Base-by-base conservation (phyloP, 2,329 filamentous ascomycete species). In the Plectosphaerella cucumerina region DNA sequence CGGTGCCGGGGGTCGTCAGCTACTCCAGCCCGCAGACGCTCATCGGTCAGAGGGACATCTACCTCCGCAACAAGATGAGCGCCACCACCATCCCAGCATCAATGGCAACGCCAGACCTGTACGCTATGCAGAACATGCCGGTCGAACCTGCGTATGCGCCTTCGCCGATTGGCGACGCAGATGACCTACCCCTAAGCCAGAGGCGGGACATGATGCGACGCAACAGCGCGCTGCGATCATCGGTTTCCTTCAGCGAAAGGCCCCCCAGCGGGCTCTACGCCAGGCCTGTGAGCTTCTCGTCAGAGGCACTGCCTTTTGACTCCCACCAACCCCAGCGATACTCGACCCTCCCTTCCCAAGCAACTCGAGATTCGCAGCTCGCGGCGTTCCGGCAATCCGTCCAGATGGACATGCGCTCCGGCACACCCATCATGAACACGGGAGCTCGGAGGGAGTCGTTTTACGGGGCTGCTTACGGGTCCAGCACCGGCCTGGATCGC, bases 131-230 rank as follows among this genome's bases (percentile, higher is more conserved):
- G 20, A 56, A 63, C 33, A 51, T 66, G 2, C 60, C 62, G 1
- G 75, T 71, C 52, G 76, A 80, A 44, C 65, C 65, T 14, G 60
- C 62, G 50, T 63, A 67, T 48, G 50, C n/a, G 17, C 53, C 55
- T 2, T 18, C 22, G 53, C 60, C 37, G 55, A 63, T 18, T 18
- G 62, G 71, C 17, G 79, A 82, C 56, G 72, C 77, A 2, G 89
- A 92, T 53, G 81, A 91, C 50, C 75, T 93, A 57, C 85, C 89
- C 0, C 75, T 94, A 17, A 86, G 82, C 41, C 81, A 87, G 59
- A 84, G 88, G 42, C 79, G 78, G 50, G 70, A 80, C 44, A 66
- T 87, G 23, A 81, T 88, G 50, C 81, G 51, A 10, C 54, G 80
- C 31, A 77, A 80, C 41, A 75, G 65, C 55, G 55, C 72, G 45